These are phyloP conservation scores for Hylodesmum podocarpum DNA, from an alignment of 306 rosid genomes.

Conservation along the genomic window DNA sequence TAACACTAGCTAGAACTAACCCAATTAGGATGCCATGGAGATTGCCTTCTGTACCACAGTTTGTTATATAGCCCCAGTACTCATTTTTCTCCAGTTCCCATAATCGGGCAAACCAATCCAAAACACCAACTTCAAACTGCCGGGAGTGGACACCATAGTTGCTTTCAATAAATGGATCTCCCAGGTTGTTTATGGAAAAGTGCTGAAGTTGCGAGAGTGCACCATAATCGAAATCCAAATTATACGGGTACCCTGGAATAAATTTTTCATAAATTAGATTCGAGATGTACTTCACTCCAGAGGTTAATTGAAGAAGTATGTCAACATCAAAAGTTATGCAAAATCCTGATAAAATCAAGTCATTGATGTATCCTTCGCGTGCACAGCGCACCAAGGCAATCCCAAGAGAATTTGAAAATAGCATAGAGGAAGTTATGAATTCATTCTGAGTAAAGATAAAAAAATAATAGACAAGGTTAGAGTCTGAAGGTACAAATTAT, in stretches of 20 bases:
- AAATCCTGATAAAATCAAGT: not conserved
- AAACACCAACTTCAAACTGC: conserved; percentile 90
- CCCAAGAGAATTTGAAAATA: not conserved
- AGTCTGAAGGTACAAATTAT: not conserved
- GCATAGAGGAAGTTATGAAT: not conserved
- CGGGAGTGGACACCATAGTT: conserved; percentile 95
- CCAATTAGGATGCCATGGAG: conserved; percentile 77
- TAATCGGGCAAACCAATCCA: conserved; percentile 95
- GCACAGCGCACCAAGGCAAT: not conserved
- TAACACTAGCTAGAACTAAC: conserved; percentile 34
- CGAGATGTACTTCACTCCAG: not conserved
- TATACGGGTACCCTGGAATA: conserved; percentile 75
- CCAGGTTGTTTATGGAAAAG: conserved; percentile 93
- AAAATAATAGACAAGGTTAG: conserved; percentile 1
- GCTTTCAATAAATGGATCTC: conserved; percentile 97
- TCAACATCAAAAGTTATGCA: not conserved
- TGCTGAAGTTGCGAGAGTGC: conserved; percentile 85
- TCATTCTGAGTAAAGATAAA: not conserved
- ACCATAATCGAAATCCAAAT: conserved; percentile 96
- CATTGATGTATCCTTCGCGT: not conserved
- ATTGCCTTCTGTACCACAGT: conserved; percentile 99
- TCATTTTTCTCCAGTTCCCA: conserved; percentile 94
- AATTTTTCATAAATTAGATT: conserved; percentile 3
- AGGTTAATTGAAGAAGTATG: not conserved
- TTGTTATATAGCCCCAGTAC: conserved; percentile 99